Base-by-base conservation (phyloP, 805 yeast genomes). In the Brettanomyces naardenensis region DNA sequence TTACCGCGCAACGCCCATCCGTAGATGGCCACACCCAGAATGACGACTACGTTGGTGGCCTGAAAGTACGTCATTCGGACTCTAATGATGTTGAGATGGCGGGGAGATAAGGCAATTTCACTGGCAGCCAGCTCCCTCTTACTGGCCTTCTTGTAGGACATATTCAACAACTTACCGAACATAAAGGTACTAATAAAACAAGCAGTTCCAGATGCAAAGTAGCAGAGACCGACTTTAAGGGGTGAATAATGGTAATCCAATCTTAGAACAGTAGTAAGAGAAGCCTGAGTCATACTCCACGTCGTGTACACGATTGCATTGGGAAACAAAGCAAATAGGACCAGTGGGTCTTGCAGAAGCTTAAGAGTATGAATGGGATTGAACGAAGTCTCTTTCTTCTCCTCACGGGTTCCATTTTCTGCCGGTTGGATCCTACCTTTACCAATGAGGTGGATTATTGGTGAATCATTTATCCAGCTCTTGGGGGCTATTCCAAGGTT, bases 181-280 rank as follows among this genome's bases (percentile, higher is more conserved):
- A 54, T 27, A 0, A 84, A 44, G 0, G 89, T 73, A 20, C 90
- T 86, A 1, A 66, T 30, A 11, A 82, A 53, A 4, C 85, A 73
- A 9, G 80, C 82, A 0, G 73, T 46, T 11, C 95, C 95, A 18
- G 80, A 76, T 3, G 95, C 82, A 29, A 87, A 63, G 49, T 77
- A 87, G 38, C 86, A 75, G n/a, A 76, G 58, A 3, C 95, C 95
- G 28, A 83, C 73, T 32, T 74, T 65, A 31, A 73, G 59, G 1
- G 78, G 71, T 1, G 68, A 45, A 43, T 76, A 71, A 20, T 65
- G 58, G 46, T 85, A 84, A 4, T 60, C 43, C 6, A 56, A 53
- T 23, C 72, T 63, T 25, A 86, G 56, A 10, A 66, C 61, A 0
- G 80, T 71, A 0, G 88, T 68, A 40, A 82, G 55, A 0, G 87